A percentile compares a stretch with the other conserved stretches of the same genome.
Evolutionary conservation across 257 asterid genomes (phyloP).

Genomic region (Nicotiana sylvestris): DNA sequence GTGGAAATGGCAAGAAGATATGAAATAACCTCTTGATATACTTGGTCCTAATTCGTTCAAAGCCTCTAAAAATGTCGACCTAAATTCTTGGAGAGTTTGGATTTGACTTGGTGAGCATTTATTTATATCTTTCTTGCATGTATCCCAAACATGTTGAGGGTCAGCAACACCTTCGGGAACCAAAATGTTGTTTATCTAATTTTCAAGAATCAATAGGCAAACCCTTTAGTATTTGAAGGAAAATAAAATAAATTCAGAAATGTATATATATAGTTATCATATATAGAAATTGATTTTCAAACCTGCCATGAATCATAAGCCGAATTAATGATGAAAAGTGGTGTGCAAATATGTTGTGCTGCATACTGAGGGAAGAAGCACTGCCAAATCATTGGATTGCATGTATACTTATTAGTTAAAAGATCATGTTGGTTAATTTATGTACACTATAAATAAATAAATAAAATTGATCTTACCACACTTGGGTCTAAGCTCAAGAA

Average conservation of each 20-base stretch:
- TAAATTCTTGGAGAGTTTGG: background rate
- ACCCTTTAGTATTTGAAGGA: background rate
- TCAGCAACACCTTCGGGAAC: background rate
- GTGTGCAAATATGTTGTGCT: slow-evolving; percentile 22
- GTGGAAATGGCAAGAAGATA: background rate
- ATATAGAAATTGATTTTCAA: no score
- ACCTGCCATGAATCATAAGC: slow-evolving; percentile 35
- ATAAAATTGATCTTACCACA: slow-evolving; percentile 19
- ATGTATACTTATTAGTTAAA: no score
- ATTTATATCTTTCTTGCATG: no score
- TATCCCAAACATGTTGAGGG: no score
- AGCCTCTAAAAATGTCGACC: no score
- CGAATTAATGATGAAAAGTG: slow-evolving; percentile 28
- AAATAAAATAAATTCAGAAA: no score
- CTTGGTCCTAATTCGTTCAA: no score
- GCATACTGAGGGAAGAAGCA: slow-evolving; percentile 36
- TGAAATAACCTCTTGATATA: background rate
- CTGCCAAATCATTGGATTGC: slow-evolving; percentile 3
- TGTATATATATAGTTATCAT: no score
- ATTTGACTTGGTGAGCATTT: background rate
- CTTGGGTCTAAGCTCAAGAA: slow-evolving; percentile 15
- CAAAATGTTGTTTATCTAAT: background rate
- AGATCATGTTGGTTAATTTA: no score
- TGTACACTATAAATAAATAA: background rate
- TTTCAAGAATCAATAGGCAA: background rate